A percentile compares a stretch with the other conserved stretches of the same genome.
Evolutionary conservation across 2,329 filamentous ascomycete species (phyloP).

Genomic region (Aspergillus sp.): DNA sequence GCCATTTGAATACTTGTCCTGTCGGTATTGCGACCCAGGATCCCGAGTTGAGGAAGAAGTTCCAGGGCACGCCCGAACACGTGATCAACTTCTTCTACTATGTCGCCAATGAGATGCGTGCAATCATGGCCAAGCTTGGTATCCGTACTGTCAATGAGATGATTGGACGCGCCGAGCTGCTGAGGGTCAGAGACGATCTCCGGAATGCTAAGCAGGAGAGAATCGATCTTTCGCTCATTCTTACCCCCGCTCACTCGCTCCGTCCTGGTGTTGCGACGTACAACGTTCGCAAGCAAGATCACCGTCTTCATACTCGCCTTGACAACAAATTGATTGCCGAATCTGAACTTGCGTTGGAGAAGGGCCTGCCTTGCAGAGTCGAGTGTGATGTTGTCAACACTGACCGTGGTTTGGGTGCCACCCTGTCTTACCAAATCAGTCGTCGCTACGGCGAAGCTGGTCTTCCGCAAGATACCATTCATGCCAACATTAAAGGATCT

Average conservation of each 20-base stretch:
- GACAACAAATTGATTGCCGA: conserved; percentile 98
- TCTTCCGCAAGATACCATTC: conserved; percentile 86
- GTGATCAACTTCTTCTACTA: conserved; percentile 99
- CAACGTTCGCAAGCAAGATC: conserved; percentile 96
- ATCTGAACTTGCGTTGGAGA: conserved; percentile 89
- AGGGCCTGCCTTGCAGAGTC: conserved; percentile 85
- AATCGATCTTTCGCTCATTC: conserved; percentile 85
- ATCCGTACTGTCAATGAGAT: conserved; percentile 97
- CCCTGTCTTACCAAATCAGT: conserved; percentile 91
- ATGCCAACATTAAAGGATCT: conserved; percentile 93
- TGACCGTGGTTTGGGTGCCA: conserved; percentile 87
- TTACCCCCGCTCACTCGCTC: conserved; percentile 93
- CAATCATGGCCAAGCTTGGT: conserved; percentile 94
- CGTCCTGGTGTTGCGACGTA: conserved; percentile 92
- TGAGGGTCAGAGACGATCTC: conserved; percentile 83
- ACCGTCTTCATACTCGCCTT: conserved; percentile 83
- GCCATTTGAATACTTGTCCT: conserved; percentile 67
- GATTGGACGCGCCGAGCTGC: conserved; percentile 84
- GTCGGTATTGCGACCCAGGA: conserved; percentile 96
- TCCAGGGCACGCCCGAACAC: conserved; percentile 86
- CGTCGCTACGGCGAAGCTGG: conserved; percentile 87
- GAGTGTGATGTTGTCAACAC: conserved; percentile 97
- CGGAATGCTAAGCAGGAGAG: conserved; percentile 85
- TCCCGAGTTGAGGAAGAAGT: conserved; percentile 90
- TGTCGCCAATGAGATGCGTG: conserved; percentile 88